phyloP scores from a whole-genome alignment of 495 filamentous ascomycete genomes.

The Xylaria curta region DNA sequence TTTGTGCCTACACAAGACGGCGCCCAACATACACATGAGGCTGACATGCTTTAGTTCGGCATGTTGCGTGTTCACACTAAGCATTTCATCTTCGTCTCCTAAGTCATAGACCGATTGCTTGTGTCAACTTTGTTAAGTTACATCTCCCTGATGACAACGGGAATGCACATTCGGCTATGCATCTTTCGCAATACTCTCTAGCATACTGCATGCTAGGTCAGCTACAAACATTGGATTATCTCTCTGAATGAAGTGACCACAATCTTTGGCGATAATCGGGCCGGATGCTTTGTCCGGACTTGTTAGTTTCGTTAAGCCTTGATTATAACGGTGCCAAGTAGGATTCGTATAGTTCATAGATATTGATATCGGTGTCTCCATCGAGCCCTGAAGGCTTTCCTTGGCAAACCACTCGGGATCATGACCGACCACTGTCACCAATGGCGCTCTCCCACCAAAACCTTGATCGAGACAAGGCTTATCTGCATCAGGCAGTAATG shows the following conservation, averaged over 20 bases:
- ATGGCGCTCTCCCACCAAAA: conserved; percentile 44
- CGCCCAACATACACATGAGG: neutral
- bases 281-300: conserved; percentile 46
- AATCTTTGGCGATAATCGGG: conserved; percentile 58
- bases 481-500: conserved; percentile 59
- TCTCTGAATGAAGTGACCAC: conserved; percentile 69
- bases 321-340: conserved; percentile 63
- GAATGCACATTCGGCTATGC: neutral
- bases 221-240: conserved; percentile 66
- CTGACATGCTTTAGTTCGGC: neutral
- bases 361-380: conserved; percentile 48
- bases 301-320: conserved; percentile 58
- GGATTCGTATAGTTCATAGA: conserved; percentile 61
- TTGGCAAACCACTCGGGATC: conserved; percentile 64
- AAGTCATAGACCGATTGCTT: neutral
- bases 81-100: neutral
- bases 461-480: conserved; percentile 53
- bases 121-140: neutral
- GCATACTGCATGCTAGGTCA: conserved; percentile 49
- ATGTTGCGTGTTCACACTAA: neutral
- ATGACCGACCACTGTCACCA: conserved; percentile 65
- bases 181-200: conserved; percentile 30
- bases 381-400: conserved; percentile 48
- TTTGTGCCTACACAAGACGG: conserved; percentile 4
- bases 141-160: neutral